These are phyloP conservation scores for Massarina eburnea DNA, from an alignment of 2,329 filamentous ascomycete genomes.

Conservation along the genomic window DNA sequence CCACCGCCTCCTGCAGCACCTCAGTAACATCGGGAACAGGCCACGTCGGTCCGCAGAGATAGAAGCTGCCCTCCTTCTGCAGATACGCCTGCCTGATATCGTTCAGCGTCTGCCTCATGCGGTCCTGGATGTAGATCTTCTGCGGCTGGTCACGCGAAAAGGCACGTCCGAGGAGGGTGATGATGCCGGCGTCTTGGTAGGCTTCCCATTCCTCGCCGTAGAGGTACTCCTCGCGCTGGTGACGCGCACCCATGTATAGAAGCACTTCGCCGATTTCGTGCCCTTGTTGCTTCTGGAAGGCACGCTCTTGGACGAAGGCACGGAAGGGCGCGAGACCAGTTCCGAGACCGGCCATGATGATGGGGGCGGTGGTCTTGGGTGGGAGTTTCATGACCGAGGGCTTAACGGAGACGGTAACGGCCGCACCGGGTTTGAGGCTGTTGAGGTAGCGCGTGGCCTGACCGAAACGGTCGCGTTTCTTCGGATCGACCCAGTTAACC, in stretches of 20 bases:
- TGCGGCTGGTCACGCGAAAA: constrained; percentile 96
- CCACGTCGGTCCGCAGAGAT: constrained; percentile 97
- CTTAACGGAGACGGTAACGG: constrained; percentile 92
- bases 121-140: constrained; percentile 99
- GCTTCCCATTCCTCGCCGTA: constrained; percentile 99
- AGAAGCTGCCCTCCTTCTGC: constrained; percentile 86
- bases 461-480: constrained; percentile 85
- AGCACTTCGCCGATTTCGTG: constrained; percentile 92
- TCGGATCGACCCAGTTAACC: constrained; percentile 89
- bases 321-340: constrained; percentile 99
- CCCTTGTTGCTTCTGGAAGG: constrained; percentile 96
- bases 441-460: constrained; percentile 92
- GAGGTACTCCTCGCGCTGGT: constrained; percentile 97
- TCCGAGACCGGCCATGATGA: constrained; percentile 99
- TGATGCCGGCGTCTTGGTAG: constrained; percentile 91
- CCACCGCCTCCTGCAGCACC: constrained; percentile 91
- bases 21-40: constrained; percentile 95
- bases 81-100: constrained; percentile 88
- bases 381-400: constrained; percentile 99
- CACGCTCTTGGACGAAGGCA: constrained; percentile 96
- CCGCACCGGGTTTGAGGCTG: constrained; percentile 70
- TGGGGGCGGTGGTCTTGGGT: constrained; percentile 77
- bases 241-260: constrained; percentile 93
- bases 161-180: constrained; percentile 88
- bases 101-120: constrained; percentile 84